Conservation (phyloP, 2,329 filamentous ascomycete species). For the Triangularia setosa region DNA sequence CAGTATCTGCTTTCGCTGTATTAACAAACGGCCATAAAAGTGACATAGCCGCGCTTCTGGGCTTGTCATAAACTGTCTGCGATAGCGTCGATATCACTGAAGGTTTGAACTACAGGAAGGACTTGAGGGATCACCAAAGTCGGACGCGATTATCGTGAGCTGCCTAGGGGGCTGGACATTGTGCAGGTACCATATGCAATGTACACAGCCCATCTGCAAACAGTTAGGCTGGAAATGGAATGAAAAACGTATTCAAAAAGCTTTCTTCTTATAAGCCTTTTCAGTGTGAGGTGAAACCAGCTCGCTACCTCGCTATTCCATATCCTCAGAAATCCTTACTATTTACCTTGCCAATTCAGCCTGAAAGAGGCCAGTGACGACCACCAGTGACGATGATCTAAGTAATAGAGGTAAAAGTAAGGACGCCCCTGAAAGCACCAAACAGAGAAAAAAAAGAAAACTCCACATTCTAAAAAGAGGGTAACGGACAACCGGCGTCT, state of each 20-base stretch:
- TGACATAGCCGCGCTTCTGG: too few relatives aligned
- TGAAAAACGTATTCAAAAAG: not conserved
- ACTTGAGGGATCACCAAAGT: too few relatives aligned
- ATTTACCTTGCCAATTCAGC: not conserved
- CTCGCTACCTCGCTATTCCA: not conserved
- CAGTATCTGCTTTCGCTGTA: too few relatives aligned
- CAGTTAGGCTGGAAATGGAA: not conserved
- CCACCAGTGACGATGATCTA: not conserved
- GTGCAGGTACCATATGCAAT: too few relatives aligned
- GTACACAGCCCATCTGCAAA: slow-evolving; percentile 2
- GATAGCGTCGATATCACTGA: too few relatives aligned
- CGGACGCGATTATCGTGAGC: too few relatives aligned
- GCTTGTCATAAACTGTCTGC: too few relatives aligned
- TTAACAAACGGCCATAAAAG: too few relatives aligned
- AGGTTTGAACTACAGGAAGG: too few relatives aligned
- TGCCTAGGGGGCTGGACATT: too few relatives aligned
- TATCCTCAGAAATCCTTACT: not conserved
- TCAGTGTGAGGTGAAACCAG: not conserved
- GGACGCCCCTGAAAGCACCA: not conserved
- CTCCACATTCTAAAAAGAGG: not conserved
- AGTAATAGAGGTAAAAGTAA: not conserved
- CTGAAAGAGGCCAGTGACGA: not conserved
- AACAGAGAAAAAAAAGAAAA: too few relatives aligned
- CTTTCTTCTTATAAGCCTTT: not conserved
- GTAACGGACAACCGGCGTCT: not conserved